Evolutionary conservation across 75 land plant genomes (phyloP).

Genomic region (Pinus tabuliformis): DNA sequence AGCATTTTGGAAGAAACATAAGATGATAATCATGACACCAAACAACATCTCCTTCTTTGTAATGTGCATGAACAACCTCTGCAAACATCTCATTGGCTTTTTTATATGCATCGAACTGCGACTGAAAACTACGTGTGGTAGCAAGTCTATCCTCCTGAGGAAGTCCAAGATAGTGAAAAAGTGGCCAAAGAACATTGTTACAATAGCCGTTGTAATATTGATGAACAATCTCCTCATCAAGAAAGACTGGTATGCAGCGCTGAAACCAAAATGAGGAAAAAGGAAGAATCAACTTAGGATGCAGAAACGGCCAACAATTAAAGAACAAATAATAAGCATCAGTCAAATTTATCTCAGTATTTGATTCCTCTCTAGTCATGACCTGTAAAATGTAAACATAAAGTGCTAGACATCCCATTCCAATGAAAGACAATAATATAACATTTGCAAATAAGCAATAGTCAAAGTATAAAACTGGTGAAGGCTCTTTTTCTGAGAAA

Average conservation of each 20-base stretch:
- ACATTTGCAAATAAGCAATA: background rate
- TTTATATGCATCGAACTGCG: constrained; percentile 98
- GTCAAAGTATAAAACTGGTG: background rate
- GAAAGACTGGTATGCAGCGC: constrained; percentile 97
- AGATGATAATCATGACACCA: constrained; percentile 99
- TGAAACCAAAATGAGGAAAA: constrained; percentile 22
- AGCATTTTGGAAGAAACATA: constrained; percentile 93
- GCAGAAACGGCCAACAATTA: too few species aligned
- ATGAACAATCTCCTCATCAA: constrained; percentile 97
- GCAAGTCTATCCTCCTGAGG: constrained; percentile 99
- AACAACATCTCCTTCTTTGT: constrained; percentile 95
- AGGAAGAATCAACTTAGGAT: too few species aligned
- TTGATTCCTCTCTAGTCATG: background rate
- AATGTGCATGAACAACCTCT: constrained; percentile 79
- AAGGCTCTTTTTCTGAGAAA: too few species aligned
- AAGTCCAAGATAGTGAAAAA: constrained; percentile 96
- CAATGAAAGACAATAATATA: background rate
- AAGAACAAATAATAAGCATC: background rate
- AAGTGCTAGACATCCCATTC: background rate
- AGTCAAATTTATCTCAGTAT: background rate
- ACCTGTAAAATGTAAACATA: background rate
- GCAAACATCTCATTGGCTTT: constrained; percentile 97
- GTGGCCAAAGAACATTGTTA: constrained; percentile 99
- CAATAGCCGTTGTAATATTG: constrained; percentile 99
- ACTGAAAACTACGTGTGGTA: constrained; percentile 92